phyloP scores from a whole-genome alignment of 805 yeast genomes.

The Lipomyces chichibuensis region DNA sequence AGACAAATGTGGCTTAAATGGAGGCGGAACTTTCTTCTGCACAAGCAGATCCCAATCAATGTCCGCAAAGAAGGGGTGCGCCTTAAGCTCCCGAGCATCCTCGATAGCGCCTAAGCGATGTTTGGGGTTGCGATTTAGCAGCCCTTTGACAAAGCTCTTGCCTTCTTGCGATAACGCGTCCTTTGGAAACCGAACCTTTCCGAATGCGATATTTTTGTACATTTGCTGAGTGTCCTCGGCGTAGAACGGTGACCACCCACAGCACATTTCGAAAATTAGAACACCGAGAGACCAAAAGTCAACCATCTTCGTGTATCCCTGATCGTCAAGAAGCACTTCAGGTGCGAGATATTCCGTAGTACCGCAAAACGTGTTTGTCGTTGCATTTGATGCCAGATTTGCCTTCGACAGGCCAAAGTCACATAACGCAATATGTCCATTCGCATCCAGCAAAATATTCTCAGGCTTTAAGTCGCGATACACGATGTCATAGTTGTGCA shows the following conservation, averaged over 20 bases:
- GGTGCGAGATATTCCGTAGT: constrained; percentile 98
- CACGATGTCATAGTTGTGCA: constrained; percentile 94
- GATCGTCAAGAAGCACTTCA: constrained; percentile 90
- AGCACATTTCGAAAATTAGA: constrained; percentile 96
- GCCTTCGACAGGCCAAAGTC: constrained; percentile 97
- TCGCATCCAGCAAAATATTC: constrained; percentile 90
- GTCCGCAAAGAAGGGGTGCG: constrained; percentile 89
- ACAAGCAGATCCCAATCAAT: constrained; percentile 84
- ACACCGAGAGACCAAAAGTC: constrained; percentile 99
- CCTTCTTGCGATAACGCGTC: constrained; percentile 94
- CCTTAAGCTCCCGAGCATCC: constrained; percentile 90
- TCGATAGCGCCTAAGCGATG: constrained; percentile 90
- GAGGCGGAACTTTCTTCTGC: constrained; percentile 88
- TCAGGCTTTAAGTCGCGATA: constrained; percentile 98
- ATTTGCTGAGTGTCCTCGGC: constrained; percentile 98
- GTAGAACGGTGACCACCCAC: constrained; percentile 99
- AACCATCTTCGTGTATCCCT: constrained; percentile 98
- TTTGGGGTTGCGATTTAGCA: constrained; percentile 91
- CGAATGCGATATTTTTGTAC: constrained; percentile 98
- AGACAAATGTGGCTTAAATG: constrained; percentile 89
- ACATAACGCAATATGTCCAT: constrained; percentile 96
- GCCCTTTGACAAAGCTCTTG: constrained; percentile 91
- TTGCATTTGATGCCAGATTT: constrained; percentile 75
- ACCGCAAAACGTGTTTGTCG: constrained; percentile 97
- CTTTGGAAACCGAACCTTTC: constrained; percentile 95